These are phyloP conservation scores for Diaporthe vaccinii DNA, from an alignment of 2,329 filamentous ascomycete genomes.

Conservation along the genomic window DNA sequence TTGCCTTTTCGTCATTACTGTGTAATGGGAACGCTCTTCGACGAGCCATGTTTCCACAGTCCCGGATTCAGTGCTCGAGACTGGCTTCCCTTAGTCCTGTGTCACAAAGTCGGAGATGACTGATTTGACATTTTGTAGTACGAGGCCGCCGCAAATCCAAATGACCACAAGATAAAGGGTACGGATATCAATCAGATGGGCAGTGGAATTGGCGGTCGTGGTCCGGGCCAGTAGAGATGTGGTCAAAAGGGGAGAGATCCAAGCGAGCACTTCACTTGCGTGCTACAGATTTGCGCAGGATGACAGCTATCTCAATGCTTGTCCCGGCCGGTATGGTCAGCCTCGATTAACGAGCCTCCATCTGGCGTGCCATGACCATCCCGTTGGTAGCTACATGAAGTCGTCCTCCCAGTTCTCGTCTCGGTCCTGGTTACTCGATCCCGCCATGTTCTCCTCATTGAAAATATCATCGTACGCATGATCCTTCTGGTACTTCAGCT, in stretches of 20 bases:
- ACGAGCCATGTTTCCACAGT: neutral
- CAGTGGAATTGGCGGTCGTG: conserved; percentile 63
- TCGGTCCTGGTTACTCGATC: conserved; percentile 87
- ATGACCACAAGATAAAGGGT: conserved; percentile 81
- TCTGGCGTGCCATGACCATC: neutral
- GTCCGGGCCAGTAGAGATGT: conserved; percentile 49
- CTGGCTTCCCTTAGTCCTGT: neutral
- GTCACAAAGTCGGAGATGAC: neutral
- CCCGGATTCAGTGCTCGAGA: neutral
- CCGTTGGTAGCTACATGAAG: conserved; percentile 79
- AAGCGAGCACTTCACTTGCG: neutral
- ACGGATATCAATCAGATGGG: conserved; percentile 68
- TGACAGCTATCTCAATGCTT: neutral
- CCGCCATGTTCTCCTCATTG: conserved; percentile 82
- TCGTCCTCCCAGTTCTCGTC: conserved; percentile 86
- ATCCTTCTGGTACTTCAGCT: conserved; percentile 95
- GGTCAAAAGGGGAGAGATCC: neutral
- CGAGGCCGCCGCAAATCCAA: conserved; percentile 92
- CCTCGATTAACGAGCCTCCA: neutral
- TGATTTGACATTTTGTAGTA: conserved; percentile 62
- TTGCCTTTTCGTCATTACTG: neutral
- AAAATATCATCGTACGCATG: conserved; percentile 97
- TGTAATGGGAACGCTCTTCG: no score
- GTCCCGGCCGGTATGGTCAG: neutral
- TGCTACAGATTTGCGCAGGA: neutral